Conservation (phyloP, 257 asterid species). For the Solanum verrucosum region DNA sequence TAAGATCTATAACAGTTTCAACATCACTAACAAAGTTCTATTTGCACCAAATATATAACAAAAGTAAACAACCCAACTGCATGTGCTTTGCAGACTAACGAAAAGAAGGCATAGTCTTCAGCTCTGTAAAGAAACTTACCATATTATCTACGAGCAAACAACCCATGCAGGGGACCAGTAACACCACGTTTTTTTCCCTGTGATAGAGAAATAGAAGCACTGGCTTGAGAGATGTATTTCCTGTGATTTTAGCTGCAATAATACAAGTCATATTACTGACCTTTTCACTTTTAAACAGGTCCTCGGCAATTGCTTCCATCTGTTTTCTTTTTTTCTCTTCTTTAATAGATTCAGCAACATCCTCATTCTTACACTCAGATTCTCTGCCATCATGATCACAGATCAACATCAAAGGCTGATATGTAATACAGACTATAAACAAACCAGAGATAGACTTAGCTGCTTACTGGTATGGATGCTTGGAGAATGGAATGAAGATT, state of each 20-base stretch:
- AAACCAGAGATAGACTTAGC: not conserved
- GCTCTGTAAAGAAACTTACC: not conserved
- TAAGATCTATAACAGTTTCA: not conserved
- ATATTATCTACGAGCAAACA: conserved; percentile 3
- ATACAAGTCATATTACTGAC: conserved; percentile 19
- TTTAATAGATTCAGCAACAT: conserved; percentile 51
- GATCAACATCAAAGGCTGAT: not conserved
- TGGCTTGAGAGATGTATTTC: not conserved
- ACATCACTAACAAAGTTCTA: not conserved
- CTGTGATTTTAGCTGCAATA: not conserved
- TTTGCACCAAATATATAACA: not conserved
- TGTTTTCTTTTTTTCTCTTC: conserved; percentile 80
- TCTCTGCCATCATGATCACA: conserved; percentile 35
- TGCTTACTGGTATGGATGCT: conserved; percentile 70
- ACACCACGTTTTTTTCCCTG: not conserved
- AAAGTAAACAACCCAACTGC: not conserved
- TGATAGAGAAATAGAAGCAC: not conserved
- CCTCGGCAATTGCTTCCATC: conserved; percentile 92
- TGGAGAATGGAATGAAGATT: conserved; percentile 66
- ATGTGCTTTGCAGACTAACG: not conserved
- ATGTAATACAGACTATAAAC: not conserved
- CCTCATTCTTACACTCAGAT: conserved; percentile 61
- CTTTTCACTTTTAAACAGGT: conserved; percentile 75
- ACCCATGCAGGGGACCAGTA: conserved; percentile 1
- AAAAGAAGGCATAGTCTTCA: not conserved